A percentile compares a stretch with the other conserved stretches of the same genome.
Evolutionary conservation across 257 asterid species (phyloP).

Genomic region (Solanum virginianum): DNA sequence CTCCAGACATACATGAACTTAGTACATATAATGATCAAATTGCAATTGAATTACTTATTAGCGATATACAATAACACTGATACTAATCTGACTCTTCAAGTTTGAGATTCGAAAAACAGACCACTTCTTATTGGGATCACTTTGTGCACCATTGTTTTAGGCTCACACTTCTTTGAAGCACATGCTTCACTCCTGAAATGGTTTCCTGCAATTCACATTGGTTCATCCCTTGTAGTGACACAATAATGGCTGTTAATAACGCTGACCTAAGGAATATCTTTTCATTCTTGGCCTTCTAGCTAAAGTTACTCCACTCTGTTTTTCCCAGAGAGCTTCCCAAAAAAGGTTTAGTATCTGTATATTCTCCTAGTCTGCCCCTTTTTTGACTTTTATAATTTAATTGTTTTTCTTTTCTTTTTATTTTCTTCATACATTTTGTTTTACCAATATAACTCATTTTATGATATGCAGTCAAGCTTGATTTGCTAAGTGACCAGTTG

Average conservation of each 20-base stretch:
- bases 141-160: not conserved
- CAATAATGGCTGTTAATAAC: not conserved
- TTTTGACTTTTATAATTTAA: not conserved
- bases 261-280: not conserved
- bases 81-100: not conserved
- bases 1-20: not conserved
- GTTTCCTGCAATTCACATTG: not conserved
- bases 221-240: not conserved
- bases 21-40: not conserved
- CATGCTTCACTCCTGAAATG: not conserved
- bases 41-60: not conserved
- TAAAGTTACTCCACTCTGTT: not conserved
- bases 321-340: not conserved
- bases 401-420: not conserved
- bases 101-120: not conserved
- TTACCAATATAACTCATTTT: not conserved
- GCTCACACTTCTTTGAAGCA: not conserved
- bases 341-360: not conserved
- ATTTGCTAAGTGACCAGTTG: not conserved
- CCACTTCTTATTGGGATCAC: not conserved
- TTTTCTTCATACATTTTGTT: not conserved
- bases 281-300: not conserved
- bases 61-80: not conserved
- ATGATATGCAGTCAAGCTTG: not conserved
- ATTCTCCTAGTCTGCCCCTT: not conserved